Percentiles rank a stretch among this genome's conserved stretches.
Conservation (phyloP, 208 protist species). For the Acanthamoeba rhysodes region DNA sequence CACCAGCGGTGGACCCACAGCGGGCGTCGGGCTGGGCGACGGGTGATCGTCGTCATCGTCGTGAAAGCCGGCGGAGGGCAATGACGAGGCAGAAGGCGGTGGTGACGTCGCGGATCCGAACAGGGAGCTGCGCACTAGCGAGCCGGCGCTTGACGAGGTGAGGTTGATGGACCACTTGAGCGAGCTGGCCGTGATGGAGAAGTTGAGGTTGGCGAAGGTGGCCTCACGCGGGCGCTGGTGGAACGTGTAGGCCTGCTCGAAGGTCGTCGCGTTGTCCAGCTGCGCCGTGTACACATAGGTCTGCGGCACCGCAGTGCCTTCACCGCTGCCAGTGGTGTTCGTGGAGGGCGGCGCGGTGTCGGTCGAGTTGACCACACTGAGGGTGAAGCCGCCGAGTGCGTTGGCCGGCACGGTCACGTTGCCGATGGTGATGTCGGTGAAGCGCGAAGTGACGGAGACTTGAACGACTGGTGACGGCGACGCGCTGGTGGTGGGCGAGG, state of each 20-base stretch:
- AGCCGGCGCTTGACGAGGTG: not conserved
- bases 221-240: not conserved
- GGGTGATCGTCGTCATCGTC: not conserved
- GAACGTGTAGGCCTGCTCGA: conserved; percentile 21
- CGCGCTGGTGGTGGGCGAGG: not conserved
- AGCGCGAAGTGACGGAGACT: not conserved
- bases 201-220: not conserved
- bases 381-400: conserved; percentile 1
- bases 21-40: not conserved
- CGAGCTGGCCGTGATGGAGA: not conserved
- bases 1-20: not conserved
- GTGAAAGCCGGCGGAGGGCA: not conserved
- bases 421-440: not conserved
- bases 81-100: not conserved
- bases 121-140: not conserved
- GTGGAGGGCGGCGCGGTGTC: not conserved
- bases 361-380: not conserved
- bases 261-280: not conserved
- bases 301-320: not conserved
- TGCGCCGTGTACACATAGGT: not conserved
- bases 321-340: not conserved
- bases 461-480: not conserved
- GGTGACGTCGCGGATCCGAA: not conserved
- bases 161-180: conserved; percentile 39
- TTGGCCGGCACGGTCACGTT: not conserved